Base-by-base conservation (phyloP, 2,329 filamentous ascomycete genomes). In the Cladosporium sp. region DNA sequence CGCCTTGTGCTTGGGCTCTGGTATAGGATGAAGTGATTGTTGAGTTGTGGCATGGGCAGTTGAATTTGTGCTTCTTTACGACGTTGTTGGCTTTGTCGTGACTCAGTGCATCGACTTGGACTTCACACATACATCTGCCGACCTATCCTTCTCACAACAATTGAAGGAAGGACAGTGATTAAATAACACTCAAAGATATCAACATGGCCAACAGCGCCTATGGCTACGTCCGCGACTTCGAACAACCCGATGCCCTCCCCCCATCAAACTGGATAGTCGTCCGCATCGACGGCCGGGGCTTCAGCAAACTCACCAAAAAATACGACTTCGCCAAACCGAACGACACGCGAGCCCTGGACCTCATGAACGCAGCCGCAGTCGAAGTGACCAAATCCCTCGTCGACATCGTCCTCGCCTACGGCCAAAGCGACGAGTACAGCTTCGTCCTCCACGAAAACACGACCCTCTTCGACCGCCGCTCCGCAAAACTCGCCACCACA, bases 231-330 rank as follows among this genome's bases (percentile, higher is more conserved):
- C 88, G 88, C 66, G 71, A 75, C 41, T 97, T 97, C 64, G 93
- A 98, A 76, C 86, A 86, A 63, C 73, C 83, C 6, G 90, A 96
- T 64, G 71, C 72, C 40, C 73, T 98, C 35, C 78, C 97, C 18
- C 88, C 85, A 48, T 95, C 94, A 65, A 97, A 92, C 20, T 98
- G 91, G 90, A 86, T 97, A 50, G 89, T 97, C 16, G 84, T 98
- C 50, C 84, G 93, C 53, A 84, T 98, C 62, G 93, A 98, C 70
- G 93, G 93, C 19, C 80, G 92, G 56, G 91, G 90, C 15, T 98
- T 98, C 70, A 93, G 91, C 62, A 96, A 95, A 56, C 54, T 65
- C 40, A 61, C 58, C 55, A 59, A 60, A 33, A 65, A 63, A 67
- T 93, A 97, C 71, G 73, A 73, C 18, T 97, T 97, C 63, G 77